These are phyloP conservation scores for Leptodermis oblonga DNA, from an alignment of 257 asterid genomes.

Conservation along the genomic window DNA sequence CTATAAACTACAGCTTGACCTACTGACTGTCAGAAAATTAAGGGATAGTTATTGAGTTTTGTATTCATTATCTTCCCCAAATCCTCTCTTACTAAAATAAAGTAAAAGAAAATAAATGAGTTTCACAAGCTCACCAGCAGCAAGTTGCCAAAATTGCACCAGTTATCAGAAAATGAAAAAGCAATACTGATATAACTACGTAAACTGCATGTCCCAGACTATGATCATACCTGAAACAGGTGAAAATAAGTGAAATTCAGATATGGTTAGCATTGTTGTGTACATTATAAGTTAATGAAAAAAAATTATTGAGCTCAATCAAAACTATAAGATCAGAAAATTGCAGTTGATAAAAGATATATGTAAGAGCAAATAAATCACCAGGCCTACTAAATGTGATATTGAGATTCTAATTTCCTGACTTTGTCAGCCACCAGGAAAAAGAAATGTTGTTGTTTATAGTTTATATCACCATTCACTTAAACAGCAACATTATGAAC, in stretches of 20 bases:
- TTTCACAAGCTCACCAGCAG: conserved; percentile 65
- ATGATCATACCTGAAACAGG: conserved; percentile 81
- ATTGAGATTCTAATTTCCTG: not conserved
- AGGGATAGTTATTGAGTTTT: not conserved
- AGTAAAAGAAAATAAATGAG: not conserved
- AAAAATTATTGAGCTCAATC: not conserved
- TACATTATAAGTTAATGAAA: not conserved
- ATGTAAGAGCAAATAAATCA: not conserved
- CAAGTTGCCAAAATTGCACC: conserved; percentile 91
- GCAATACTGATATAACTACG: conserved; percentile 73
- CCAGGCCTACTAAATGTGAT: not conserved
- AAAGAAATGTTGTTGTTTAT: not conserved
- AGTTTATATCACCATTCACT: not conserved
- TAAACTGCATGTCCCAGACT: conserved; percentile 88
- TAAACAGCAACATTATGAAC: conserved; percentile 2
- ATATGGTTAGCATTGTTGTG: conserved; percentile 18
- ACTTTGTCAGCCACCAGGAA: not conserved
- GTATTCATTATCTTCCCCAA: not conserved
- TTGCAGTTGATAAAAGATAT: not conserved
- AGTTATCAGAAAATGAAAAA: conserved; percentile 70
- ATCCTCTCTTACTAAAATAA: not conserved
- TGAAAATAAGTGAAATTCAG: conserved; percentile 15
- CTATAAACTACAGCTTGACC: not conserved
- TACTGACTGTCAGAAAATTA: not conserved
- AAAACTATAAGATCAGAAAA: conserved; percentile 3